Conservation (phyloP, 2,329 filamentous ascomycete species). For the Talaromyces sp. region DNA sequence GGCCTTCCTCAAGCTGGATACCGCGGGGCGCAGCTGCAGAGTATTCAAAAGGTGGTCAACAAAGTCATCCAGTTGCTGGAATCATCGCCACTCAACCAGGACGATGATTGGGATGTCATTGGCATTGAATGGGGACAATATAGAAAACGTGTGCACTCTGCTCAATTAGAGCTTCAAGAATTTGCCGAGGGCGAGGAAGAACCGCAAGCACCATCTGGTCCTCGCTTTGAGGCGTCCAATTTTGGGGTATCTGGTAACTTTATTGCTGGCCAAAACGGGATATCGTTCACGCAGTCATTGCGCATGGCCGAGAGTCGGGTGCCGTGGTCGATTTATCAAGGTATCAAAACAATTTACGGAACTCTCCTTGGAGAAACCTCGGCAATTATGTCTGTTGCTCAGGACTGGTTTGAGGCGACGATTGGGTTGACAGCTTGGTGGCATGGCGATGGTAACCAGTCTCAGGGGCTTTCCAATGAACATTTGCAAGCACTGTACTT, state of each 20-base stretch:
- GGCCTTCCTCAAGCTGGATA: slow-evolving; percentile 63
- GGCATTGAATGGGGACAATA: slow-evolving; percentile 80
- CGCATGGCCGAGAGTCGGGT: slow-evolving; percentile 77
- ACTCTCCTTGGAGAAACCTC: slow-evolving; percentile 71
- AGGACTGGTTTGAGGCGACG: slow-evolving; percentile 90
- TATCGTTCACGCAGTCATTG: slow-evolving; percentile 60
- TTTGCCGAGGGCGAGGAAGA: slow-evolving; percentile 71
- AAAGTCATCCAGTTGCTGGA: slow-evolving; percentile 65
- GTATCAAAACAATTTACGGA: slow-evolving; percentile 72
- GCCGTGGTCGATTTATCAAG: slow-evolving; percentile 86
- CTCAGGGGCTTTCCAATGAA: slow-evolving; percentile 35
- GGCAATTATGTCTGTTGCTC: slow-evolving; percentile 68
- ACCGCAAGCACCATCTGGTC: slow-evolving; percentile 33
- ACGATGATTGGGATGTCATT: slow-evolving; percentile 72
- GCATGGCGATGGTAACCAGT: slow-evolving; percentile 64
- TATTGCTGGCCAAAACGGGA: slow-evolving; percentile 28
- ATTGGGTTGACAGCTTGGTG: slow-evolving; percentile 85
- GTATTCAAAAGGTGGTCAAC: slow-evolving; percentile 67
- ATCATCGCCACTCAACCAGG: slow-evolving; percentile 62
- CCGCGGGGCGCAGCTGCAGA: slow-evolving; percentile 67
- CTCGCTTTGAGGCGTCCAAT: slow-evolving; percentile 43
- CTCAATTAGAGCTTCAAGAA: slow-evolving; percentile 64
- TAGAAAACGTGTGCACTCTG: slow-evolving; percentile 65
- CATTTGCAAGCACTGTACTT: slow-evolving; percentile 64
- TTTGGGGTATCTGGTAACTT: slow-evolving; percentile 40